These are phyloP conservation scores for Neonectria coccinea DNA, from an alignment of 2,329 filamentous ascomycete genomes.

Conservation along the genomic window DNA sequence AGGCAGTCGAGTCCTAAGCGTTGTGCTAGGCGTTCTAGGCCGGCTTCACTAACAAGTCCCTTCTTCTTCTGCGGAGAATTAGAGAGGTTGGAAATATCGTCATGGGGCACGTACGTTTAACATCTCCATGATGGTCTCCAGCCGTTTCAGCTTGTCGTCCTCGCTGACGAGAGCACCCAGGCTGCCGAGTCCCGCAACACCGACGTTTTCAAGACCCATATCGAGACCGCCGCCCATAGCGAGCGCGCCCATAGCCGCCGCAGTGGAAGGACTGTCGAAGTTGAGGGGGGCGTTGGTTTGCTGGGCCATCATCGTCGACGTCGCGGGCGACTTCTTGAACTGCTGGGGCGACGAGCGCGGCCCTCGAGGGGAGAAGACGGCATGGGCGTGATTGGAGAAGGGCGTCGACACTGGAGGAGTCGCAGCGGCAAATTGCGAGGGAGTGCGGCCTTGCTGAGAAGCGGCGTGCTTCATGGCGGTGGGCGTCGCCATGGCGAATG, in stretches of 20 bases:
- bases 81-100: neutral
- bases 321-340: constrained; percentile 72
- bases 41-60: constrained; percentile 78
- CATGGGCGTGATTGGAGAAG: constrained; percentile 68
- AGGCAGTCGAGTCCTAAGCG: constrained; percentile 74
- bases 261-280: constrained; percentile 74
- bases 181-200: constrained; percentile 60
- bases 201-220: constrained; percentile 64
- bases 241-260: constrained; percentile 69
- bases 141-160: constrained; percentile 66
- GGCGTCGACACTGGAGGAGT: constrained; percentile 76
- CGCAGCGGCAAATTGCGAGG: constrained; percentile 65
- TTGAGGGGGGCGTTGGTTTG: constrained; percentile 61
- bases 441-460: constrained; percentile 58
- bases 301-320: constrained; percentile 62
- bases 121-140: constrained; percentile 63
- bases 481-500: constrained; percentile 60
- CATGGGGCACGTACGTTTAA: constrained; percentile 57
- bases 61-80: constrained; percentile 55
- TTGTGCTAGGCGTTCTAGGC: constrained; percentile 77
- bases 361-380: constrained; percentile 70
- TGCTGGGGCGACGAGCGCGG: constrained; percentile 72
- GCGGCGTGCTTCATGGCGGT: constrained; percentile 61
- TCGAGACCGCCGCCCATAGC: constrained; percentile 64
- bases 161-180: constrained; percentile 59